Conservation (phyloP, 352 stramenopile species). For the Globisporangium ultimum region DNA sequence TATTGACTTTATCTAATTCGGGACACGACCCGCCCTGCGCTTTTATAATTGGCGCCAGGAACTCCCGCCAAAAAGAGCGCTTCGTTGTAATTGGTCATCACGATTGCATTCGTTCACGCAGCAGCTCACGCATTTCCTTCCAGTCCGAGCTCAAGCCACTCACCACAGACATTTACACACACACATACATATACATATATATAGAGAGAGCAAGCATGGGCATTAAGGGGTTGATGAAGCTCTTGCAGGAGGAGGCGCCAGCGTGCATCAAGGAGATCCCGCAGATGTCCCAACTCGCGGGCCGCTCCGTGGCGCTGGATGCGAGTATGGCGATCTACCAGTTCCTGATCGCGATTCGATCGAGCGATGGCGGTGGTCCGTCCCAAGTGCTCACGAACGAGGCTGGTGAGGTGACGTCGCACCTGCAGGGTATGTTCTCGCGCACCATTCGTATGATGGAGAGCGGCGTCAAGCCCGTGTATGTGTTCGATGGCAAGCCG, state of each 20-base stretch:
- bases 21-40: neutral
- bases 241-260: constrained; percentile 96
- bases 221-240: constrained; percentile 99
- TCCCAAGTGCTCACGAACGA: constrained; percentile 97
- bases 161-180: neutral
- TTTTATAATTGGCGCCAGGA: neutral
- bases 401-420: constrained; percentile 94
- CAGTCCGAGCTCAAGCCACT: neutral
- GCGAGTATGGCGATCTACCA: constrained; percentile 99
- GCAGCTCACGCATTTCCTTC: neutral
- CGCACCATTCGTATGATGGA: constrained; percentile 98
- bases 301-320: constrained; percentile 97
- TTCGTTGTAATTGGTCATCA: neutral
- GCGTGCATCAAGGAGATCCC: constrained; percentile 94
- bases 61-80: neutral
- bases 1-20: neutral
- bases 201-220: constrained; percentile 78
- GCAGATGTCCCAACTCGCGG: constrained; percentile 92
- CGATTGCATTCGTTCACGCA: neutral
- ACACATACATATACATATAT: neutral
- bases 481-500: constrained; percentile 99
- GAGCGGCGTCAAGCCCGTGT: constrained; percentile 97
- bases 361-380: constrained; percentile 80
- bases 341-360: constrained; percentile 93
- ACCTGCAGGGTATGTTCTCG: constrained; percentile 97